Conservation (phyloP, 2,329 filamentous ascomycete species). For the Fusarium domesticum region DNA sequence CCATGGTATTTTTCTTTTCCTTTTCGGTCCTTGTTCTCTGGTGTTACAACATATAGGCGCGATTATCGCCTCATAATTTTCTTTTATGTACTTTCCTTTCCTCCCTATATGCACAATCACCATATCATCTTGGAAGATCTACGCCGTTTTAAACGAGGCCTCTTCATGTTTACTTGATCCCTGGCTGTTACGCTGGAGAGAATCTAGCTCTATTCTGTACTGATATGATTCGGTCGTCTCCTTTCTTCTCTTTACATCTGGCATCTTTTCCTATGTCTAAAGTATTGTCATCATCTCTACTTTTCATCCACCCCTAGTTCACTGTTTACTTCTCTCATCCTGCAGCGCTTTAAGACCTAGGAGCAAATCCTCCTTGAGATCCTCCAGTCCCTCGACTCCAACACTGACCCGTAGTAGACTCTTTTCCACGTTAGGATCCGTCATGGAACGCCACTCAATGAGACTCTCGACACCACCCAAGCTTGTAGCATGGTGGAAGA, state of each 20-base stretch:
- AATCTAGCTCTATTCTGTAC: too few species aligned
- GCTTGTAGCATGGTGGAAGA: constrained; percentile 95
- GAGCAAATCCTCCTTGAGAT: constrained; percentile 72
- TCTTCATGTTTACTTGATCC: too few species aligned
- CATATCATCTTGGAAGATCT: too few species aligned
- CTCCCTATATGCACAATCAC: too few species aligned
- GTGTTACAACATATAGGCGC: too few species aligned
- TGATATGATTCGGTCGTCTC: too few species aligned
- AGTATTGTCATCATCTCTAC: constrained; percentile 1
- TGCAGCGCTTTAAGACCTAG: constrained; percentile 60
- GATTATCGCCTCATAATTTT: too few species aligned
- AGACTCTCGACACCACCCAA: constrained; percentile 91
- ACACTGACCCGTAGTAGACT: constrained; percentile 76
- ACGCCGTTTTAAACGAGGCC: too few species aligned
- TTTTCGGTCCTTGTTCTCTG: background rate
- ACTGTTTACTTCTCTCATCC: constrained; percentile 5
- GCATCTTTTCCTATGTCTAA: background rate
- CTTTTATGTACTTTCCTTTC: too few species aligned
- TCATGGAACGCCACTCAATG: constrained; percentile 95
- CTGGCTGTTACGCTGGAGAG: too few species aligned
- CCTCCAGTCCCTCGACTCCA: constrained; percentile 83
- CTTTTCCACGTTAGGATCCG: constrained; percentile 69
- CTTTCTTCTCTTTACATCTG: constrained; percentile 2
- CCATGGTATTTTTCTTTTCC: constrained; percentile 4
- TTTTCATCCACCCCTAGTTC: constrained; percentile 1